phyloP scores from a whole-genome alignment of 208 protist species.

The Angomonas desouzai region DNA sequence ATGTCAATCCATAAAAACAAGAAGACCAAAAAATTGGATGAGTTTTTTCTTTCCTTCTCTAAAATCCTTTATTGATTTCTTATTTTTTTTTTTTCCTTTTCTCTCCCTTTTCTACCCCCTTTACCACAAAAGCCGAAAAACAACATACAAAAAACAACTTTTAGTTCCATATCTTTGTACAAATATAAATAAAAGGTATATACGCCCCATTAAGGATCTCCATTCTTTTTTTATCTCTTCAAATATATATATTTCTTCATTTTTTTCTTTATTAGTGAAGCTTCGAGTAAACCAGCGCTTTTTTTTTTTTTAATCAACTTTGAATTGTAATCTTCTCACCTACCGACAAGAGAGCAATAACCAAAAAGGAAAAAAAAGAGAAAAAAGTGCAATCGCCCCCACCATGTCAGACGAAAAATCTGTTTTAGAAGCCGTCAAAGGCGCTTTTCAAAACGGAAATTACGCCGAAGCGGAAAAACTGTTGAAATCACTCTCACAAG shows the following conservation, averaged over 20 bases:
- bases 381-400: constrained; percentile 9
- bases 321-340: too few relatives aligned
- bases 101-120: not conserved
- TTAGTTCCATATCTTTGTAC: not conserved
- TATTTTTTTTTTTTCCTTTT: not conserved
- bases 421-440: constrained; percentile 52
- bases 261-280: not conserved
- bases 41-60: not conserved
- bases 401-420: constrained; percentile 12
- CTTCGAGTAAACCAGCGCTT: too few relatives aligned
- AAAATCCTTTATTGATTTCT: not conserved
- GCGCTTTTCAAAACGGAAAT: constrained; percentile 65
- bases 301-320: not conserved
- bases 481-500: constrained; percentile 52
- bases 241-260: not conserved
- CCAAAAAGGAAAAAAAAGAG: not conserved
- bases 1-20: constrained; percentile 9
- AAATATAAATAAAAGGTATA: not conserved
- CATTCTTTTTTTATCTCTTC: not conserved
- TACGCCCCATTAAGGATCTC: not conserved
- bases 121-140: constrained; percentile 1
- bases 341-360: not conserved
- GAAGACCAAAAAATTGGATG: not conserved
- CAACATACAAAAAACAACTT: not conserved
- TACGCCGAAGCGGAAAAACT: constrained; percentile 60